Conservation (phyloP, 2,329 filamentous ascomycete genomes). For the Ophiostoma ulmi region DNA sequence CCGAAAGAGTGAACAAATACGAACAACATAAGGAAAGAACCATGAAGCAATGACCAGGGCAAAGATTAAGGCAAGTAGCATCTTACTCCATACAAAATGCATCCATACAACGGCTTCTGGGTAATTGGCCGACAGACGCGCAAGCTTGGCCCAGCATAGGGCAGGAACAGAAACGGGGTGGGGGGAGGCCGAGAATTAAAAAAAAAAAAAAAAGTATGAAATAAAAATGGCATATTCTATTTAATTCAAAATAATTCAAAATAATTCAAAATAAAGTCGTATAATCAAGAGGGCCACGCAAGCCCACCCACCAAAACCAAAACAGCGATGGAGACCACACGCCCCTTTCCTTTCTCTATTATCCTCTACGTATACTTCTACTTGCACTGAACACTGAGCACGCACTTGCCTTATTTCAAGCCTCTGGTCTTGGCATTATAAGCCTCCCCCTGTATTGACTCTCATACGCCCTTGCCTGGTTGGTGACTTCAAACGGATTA, state of each 20-base stretch:
- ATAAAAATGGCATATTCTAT: background rate
- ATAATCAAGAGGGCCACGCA: conserved; percentile 21
- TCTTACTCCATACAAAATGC: too few species aligned
- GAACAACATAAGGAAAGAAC: background rate
- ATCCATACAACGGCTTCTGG: background rate
- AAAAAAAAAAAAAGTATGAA: background rate
- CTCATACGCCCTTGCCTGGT: background rate
- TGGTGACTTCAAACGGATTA: conserved; percentile 4
- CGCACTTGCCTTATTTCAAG: conserved; percentile 4
- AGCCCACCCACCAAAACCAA: conserved; percentile 16
- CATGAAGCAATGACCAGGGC: background rate
- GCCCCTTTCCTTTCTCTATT: background rate
- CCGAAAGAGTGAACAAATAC: background rate
- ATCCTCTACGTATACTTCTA: background rate
- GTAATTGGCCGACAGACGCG: conserved; percentile 21
- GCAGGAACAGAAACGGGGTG: background rate
- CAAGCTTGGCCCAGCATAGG: conserved; percentile 13
- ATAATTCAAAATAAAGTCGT: background rate
- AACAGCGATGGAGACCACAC: conserved; percentile 4
- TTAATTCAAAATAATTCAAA: background rate
- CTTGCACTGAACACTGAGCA: background rate
- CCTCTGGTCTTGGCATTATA: background rate
- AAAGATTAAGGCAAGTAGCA: too few species aligned
- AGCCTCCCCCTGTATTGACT: background rate
- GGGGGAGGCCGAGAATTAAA: conserved; percentile 5